Evolutionary conservation across 2,329 filamentous ascomycete species (phyloP).

Genomic region (Ophiostoma ulmi): DNA sequence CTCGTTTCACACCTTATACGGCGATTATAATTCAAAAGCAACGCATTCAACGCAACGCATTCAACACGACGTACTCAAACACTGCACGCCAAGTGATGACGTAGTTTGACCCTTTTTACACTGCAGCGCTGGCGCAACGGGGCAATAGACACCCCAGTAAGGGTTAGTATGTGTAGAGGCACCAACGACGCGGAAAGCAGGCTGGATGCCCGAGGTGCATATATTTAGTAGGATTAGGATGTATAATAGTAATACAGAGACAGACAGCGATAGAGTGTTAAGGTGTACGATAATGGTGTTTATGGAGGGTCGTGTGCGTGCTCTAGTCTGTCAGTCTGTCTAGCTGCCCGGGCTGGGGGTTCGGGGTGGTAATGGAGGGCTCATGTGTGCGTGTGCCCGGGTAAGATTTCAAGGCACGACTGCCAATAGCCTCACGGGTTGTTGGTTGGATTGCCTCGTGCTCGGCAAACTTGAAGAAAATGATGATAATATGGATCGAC

Average conservation of each 20-base stretch:
- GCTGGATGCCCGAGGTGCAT: background rate
- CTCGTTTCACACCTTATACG: background rate
- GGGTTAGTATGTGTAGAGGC: slow-evolving; percentile 10
- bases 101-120: slow-evolving; percentile 9
- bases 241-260: background rate
- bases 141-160: slow-evolving; percentile 2
- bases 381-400: background rate
- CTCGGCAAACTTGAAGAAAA: background rate
- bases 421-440: background rate
- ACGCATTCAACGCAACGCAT: background rate
- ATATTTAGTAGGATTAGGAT: background rate
- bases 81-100: background rate
- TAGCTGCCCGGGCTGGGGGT: background rate
- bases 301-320: background rate
- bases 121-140: slow-evolving; percentile 11
- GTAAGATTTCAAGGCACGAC: background rate
- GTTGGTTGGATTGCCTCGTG: background rate
- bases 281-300: background rate
- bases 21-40: background rate
- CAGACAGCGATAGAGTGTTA: background rate
- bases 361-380: background rate
- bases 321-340: background rate
- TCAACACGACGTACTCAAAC: background rate
- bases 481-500: background rate
- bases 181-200: slow-evolving; percentile 2